phyloP scores from a whole-genome alignment of 345 rosid genomes.

The Kernera saxatilis region DNA sequence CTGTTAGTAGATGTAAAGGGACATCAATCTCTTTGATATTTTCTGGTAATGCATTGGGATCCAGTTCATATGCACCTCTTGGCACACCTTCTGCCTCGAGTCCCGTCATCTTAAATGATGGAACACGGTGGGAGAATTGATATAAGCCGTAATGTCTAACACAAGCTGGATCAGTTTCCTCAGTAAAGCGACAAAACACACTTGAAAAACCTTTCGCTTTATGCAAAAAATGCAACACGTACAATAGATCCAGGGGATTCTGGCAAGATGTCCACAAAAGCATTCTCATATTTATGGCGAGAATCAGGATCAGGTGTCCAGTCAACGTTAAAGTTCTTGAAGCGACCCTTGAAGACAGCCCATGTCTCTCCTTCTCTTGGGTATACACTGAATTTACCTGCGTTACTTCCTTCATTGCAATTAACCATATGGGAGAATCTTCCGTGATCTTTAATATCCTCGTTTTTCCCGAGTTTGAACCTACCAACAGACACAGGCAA shows the following conservation, averaged over 20 bases:
- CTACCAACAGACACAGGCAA: conserved; percentile 64
- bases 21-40: conserved; percentile 35
- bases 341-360: conserved; percentile 51
- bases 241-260: conserved; percentile 35
- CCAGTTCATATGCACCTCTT: conserved; percentile 61
- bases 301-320: conserved; percentile 35
- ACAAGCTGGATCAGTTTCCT: not conserved
- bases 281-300: conserved; percentile 38
- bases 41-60: conserved; percentile 52
- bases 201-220: conserved; percentile 66
- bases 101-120: conserved; percentile 49
- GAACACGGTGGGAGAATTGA: conserved; percentile 66
- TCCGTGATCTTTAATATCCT: conserved; percentile 28
- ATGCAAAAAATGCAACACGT: conserved; percentile 39
- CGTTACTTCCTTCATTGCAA: conserved; percentile 34
- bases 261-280: conserved; percentile 58
- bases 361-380: conserved; percentile 69
- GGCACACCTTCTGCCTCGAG: conserved; percentile 56
- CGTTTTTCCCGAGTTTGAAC: conserved; percentile 39
- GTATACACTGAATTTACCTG: conserved; percentile 34
- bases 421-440: conserved; percentile 61
- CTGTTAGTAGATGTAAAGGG: conserved; percentile 1
- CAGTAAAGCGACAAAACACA: conserved; percentile 38
- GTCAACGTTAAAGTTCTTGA: conserved; percentile 37
- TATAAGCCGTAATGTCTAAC: conserved; percentile 39